Percentiles rank a stretch among this genome's conserved stretches.
Evolutionary conservation across 805 yeast genomes (phyloP).

Genomic region (Suhomyces kilbournensis): DNA sequence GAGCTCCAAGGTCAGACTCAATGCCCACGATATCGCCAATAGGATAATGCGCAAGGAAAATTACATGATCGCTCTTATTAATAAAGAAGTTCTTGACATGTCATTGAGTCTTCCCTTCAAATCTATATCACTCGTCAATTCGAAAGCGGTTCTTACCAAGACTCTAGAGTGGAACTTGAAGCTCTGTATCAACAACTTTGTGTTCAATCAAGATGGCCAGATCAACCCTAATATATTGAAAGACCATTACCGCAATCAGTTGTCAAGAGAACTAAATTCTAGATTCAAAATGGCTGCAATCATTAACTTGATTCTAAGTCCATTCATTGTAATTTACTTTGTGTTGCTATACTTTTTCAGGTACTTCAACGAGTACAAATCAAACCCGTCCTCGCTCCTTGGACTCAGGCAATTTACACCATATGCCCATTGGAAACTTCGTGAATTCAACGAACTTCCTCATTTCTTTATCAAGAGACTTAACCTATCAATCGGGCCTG

Average conservation of each 20-base stretch:
- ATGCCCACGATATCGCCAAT: slow-evolving; percentile 93
- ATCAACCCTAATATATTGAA: slow-evolving; percentile 68
- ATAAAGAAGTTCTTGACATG: slow-evolving; percentile 69
- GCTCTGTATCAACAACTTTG: slow-evolving; percentile 80
- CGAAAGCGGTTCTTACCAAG: slow-evolving; percentile 55
- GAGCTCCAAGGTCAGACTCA: slow-evolving; percentile 69
- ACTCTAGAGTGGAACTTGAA: slow-evolving; percentile 94
- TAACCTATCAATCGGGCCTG: slow-evolving; percentile 72
- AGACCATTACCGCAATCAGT: slow-evolving; percentile 61
- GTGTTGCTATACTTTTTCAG: slow-evolving; percentile 80
- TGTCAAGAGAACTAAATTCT: slow-evolving; percentile 68
- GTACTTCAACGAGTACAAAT: slow-evolving; percentile 88
- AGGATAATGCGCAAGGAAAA: slow-evolving; percentile 94
- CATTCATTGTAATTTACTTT: slow-evolving; percentile 82
- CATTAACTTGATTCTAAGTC: slow-evolving; percentile 77
- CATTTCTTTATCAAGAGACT: slow-evolving; percentile 82
- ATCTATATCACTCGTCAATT: slow-evolving; percentile 2
- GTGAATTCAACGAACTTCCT: slow-evolving; percentile 91
- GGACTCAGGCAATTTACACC: slow-evolving; percentile 82
- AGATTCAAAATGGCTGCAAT: slow-evolving; percentile 87
- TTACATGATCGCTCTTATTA: slow-evolving; percentile 85
- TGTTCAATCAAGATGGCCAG: slow-evolving; percentile 82
- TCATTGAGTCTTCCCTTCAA: slow-evolving; percentile 34
- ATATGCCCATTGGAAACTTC: slow-evolving; percentile 88
- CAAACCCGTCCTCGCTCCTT: slow-evolving; percentile 78